Evolutionary conservation across 805 yeast genomes (phyloP), one percentile per base, ranked within the genome.

Genomic region (Pichia cabralensis): DNA sequence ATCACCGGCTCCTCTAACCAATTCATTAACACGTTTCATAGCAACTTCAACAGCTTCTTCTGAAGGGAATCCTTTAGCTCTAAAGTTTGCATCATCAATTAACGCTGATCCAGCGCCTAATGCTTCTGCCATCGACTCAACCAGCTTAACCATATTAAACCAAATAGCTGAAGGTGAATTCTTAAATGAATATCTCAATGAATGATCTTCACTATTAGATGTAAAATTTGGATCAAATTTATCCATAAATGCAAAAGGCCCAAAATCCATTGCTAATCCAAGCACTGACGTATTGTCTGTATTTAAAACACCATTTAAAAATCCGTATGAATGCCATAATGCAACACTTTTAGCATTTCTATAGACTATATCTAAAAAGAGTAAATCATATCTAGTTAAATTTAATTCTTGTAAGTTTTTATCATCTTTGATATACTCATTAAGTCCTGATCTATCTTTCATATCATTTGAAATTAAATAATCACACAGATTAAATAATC

Each of bases 231-330:
- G 88, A 48, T 84, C 77, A 52, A 79, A 89, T 30, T 70, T 72
- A 50, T 88, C 96, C 80, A 88, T 70, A 40, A 86, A 80, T 14
- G 94, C 82, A 60, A 83, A 92, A 1, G 98, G 97, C 3, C 97
- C 98, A 56, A 80, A 92, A 56, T 89, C 98, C 56, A 92, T 71
- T 0, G 95, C 73, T 9, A 86, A 61, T 0, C 98, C 98, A 28
- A 80, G 50, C n/a, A 89, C 67, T 0, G 95, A 83, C 1, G 96
- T 84, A 52, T 89, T 89, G 52, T 89, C 98, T 0, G 97, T 88
- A 54, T 89, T 89, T 36, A 92, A 62, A 5, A 92, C 97, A 11
- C 98, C 98, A 50, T 89, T 92, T 45, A 88, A 56, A 49, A 89
- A 88, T 3, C 96, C 97, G 56, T 86, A 89, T 0, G 80, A 70